Percentiles rank a stretch among this genome's conserved stretches.
phyloP scores from a whole-genome alignment of 768 basidiomycete species.

The Imleria badia region DNA sequence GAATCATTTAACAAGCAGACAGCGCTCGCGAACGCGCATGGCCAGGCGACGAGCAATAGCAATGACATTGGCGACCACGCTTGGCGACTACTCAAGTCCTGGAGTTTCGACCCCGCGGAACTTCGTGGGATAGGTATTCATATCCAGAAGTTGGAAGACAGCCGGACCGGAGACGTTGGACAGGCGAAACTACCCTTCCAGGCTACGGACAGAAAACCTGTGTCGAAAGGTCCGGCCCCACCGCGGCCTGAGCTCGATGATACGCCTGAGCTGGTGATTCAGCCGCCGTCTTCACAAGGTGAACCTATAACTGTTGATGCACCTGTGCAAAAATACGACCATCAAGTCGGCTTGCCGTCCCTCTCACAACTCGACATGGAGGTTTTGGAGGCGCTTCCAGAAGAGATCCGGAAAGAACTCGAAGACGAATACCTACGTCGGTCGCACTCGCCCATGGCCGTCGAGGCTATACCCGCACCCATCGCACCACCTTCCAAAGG shows the following conservation, averaged over 20 bases:
- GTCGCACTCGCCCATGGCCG: conserved; percentile 48
- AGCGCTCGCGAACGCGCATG: conserved; percentile 55
- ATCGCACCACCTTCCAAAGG: conserved; percentile 12
- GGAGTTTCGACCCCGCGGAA: conserved; percentile 80
- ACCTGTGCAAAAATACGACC: conserved; percentile 9
- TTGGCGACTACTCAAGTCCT: conserved; percentile 68
- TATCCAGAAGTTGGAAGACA: conserved; percentile 80
- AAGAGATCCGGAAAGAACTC: conserved; percentile 66
- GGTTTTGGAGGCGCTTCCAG: conserved; percentile 70
- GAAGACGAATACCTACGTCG: conserved; percentile 65
- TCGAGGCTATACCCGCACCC: conserved; percentile 5
- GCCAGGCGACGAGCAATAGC: conserved; percentile 71
- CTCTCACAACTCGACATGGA: conserved; percentile 75
- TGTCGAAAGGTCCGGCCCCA: conserved; percentile 1
- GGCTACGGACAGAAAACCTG: conserved; percentile 8
- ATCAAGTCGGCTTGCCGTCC: conserved; percentile 52
- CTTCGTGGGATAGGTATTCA: conserved; percentile 92
- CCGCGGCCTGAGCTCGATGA: neutral
- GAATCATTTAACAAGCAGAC: conserved; percentile 78
- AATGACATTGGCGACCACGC: conserved; percentile 73
- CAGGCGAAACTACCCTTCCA: conserved; percentile 67
- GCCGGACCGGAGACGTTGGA: conserved; percentile 39
- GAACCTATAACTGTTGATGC: conserved; percentile 10
- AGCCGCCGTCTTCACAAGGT: conserved; percentile 37
- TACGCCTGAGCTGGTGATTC: conserved; percentile 25